Base-by-base conservation (phyloP, 176 grass and related monocot genomes). In the Bothriochloa decipiens region DNA sequence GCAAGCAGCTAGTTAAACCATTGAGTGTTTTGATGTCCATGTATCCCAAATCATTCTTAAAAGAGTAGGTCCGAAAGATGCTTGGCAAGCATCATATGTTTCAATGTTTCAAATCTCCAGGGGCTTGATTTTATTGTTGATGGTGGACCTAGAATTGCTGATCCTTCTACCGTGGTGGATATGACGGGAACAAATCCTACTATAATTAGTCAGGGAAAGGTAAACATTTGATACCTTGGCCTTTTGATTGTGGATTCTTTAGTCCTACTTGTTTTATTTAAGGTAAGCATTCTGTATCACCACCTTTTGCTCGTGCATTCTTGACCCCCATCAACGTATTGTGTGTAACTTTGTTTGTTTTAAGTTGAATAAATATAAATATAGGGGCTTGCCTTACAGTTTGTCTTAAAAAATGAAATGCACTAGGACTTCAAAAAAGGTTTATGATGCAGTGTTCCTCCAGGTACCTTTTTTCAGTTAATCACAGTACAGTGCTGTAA, bases 121-220 rank as follows among this genome's bases (percentile, higher is more conserved):
- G 96, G 96, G 45, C 86, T 99, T 55, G 96, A 99, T 91, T 99
- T 99, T 91, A 87, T 99, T 90, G 83, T 99, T 77, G 93, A 95
- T 70, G 89, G 94, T 58, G 93, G 91, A 85, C 61, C 88, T 46
- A 95, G 93, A 95, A 83, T 88, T 68, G 91, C 89, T 73, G 93
- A 99, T 47, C 96, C 93, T 69, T 99, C 96, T 40, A 99, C 96
- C 20, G 87, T 99, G n/a, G 93, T 99, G 81, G 96, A 99, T 81
- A 94, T 96, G 96, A 99, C 78, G 10, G 83, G 88, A 89, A 86
- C 76, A 68, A 46, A 81, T 41, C 91, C 96, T 81, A 96, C 89
- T 61, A 73, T 99, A 73, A 83, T 96, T 94, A 89, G 93, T 63
- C 93, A 93, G 37, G 96, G 91, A 72, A 96, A 98, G 96, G 91